These are phyloP conservation scores for Termitomyces heimii DNA, from an alignment of 768 basidiomycete genomes.

Conservation along the genomic window DNA sequence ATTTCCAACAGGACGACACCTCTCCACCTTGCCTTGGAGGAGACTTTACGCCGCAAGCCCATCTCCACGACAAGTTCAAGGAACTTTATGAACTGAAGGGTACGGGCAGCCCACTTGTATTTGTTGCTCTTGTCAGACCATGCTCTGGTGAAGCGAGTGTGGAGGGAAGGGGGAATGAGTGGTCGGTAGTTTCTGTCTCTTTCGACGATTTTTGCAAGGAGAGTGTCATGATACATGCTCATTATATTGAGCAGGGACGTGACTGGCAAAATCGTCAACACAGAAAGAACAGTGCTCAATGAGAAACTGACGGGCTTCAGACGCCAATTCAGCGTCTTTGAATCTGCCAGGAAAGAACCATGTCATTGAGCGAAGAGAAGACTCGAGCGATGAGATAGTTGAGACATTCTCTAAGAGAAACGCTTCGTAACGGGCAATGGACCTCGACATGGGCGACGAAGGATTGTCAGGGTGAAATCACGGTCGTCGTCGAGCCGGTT, in stretches of 20 bases:
- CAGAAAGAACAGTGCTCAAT: conserved; percentile 1
- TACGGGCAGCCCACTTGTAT: conserved; percentile 78
- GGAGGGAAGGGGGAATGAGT: conserved; percentile 68
- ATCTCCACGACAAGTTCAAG: conserved; percentile 88
- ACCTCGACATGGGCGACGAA: conserved; percentile 46
- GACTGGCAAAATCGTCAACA: conserved; percentile 44
- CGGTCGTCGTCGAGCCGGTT: conserved; percentile 13
- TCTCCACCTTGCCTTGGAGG: conserved; percentile 64
- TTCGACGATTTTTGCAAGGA: conserved; percentile 66
- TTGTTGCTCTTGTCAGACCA: conserved; percentile 65
- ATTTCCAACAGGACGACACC: conserved; percentile 72
- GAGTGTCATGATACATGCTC: conserved; percentile 92
- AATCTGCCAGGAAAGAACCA: conserved; percentile 97
- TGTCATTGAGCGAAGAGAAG: conserved; percentile 80
- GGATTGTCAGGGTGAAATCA: background rate
- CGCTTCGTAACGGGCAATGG: conserved; percentile 69
- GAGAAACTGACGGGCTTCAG: conserved; percentile 78
- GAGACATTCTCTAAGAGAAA: conserved; percentile 83
- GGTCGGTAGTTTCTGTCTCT: conserved; percentile 66
- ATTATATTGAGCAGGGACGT: conserved; percentile 82
- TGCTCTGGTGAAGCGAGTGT: conserved; percentile 86
- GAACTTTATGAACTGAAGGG: conserved; percentile 73
- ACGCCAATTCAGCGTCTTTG: conserved; percentile 94
- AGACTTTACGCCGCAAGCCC: conserved; percentile 68
- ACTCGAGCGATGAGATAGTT: conserved; percentile 85